Percentiles rank a stretch among this genome's conserved stretches.
Evolutionary conservation across 1,284 basidiomycete species (phyloP).

Genomic region (Tetrapyrgos nigripes): DNA sequence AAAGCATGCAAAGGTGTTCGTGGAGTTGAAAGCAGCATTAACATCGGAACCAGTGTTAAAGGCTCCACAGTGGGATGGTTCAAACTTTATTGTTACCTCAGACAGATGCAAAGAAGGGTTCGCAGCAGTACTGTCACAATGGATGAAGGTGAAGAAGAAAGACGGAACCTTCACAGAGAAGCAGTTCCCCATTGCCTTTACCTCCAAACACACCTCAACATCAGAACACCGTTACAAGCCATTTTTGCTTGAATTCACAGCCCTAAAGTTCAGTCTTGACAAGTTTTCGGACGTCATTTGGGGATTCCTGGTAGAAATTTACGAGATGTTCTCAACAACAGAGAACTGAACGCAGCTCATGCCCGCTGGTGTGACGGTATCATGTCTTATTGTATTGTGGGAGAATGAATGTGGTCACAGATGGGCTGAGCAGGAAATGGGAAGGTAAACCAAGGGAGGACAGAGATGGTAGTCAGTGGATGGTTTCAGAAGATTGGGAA

Average conservation of each 20-base stretch:
- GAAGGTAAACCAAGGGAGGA: neutral
- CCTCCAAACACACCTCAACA: constrained; percentile 8
- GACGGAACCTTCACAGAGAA: neutral
- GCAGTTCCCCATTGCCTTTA: constrained; percentile 4
- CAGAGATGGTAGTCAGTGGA: constrained; percentile 41
- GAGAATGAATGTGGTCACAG: constrained; percentile 13
- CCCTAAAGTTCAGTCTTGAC: constrained; percentile 16
- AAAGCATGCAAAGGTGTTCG: constrained; percentile 19
- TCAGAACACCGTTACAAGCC: constrained; percentile 15
- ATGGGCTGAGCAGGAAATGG: constrained; percentile 14
- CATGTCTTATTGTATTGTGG: constrained; percentile 17
- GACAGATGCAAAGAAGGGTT: too few relatives aligned
- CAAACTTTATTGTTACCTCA: too few relatives aligned
- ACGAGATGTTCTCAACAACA: constrained; percentile 14
- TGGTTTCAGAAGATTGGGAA: constrained; percentile 20
- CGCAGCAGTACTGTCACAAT: constrained; percentile 21
- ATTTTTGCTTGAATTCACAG: constrained; percentile 12
- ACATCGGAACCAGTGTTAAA: constrained; percentile 20
- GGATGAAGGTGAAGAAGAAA: neutral
- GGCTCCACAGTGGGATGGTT: constrained; percentile 17
- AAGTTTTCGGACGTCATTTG: constrained; percentile 25
- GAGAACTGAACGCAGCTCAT: constrained; percentile 15
- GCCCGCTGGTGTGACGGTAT: constrained; percentile 18
- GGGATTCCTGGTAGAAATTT: constrained; percentile 24
- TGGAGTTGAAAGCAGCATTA: constrained; percentile 18